Evolutionary conservation across 2,329 filamentous ascomycete species (phyloP).

Genomic region (Trichophyton simii): DNA sequence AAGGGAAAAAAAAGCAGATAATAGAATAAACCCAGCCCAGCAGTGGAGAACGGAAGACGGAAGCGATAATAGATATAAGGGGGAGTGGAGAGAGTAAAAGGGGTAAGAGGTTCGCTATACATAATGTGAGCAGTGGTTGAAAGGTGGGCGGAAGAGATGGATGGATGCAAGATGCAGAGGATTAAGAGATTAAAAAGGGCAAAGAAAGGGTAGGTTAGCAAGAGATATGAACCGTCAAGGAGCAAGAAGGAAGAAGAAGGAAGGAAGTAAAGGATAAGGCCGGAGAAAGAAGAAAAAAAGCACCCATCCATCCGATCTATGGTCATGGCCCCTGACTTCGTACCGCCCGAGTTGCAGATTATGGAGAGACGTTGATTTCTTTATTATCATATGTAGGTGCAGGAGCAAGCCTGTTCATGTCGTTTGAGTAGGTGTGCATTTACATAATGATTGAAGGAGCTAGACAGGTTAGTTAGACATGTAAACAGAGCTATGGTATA

Average conservation of each 20-base stretch:
- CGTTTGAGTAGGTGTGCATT: constrained; percentile 11
- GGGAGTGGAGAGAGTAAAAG: not conserved
- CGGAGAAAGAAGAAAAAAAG: constrained; percentile 6
- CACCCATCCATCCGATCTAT: constrained; percentile 4
- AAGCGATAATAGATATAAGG: not conserved
- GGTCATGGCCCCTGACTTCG: not conserved
- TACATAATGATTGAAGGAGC: constrained; percentile 41
- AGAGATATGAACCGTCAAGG: constrained; percentile 3
- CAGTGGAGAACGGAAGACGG: not conserved
- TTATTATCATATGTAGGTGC: not conserved
- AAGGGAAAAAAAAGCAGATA: not conserved
- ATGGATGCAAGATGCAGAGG: not conserved
- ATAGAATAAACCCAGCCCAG: not conserved
- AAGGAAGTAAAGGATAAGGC: constrained; percentile 5
- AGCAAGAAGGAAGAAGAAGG: not conserved
- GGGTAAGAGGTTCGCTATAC: not conserved
- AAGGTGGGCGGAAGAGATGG: not conserved
- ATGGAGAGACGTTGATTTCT: not conserved
- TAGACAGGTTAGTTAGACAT: constrained; percentile 14
- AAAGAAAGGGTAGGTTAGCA: not conserved
- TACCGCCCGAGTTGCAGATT: constrained; percentile 1
- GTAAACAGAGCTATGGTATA: too few species aligned
- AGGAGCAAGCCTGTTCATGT: not conserved
- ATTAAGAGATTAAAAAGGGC: constrained; percentile 3
- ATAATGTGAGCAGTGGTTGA: not conserved